A percentile compares a stretch with the other conserved stretches of the same genome.
Evolutionary conservation across 768 basidiomycete genomes (phyloP).

Genomic region (Coprinopsis marcescibilis): DNA sequence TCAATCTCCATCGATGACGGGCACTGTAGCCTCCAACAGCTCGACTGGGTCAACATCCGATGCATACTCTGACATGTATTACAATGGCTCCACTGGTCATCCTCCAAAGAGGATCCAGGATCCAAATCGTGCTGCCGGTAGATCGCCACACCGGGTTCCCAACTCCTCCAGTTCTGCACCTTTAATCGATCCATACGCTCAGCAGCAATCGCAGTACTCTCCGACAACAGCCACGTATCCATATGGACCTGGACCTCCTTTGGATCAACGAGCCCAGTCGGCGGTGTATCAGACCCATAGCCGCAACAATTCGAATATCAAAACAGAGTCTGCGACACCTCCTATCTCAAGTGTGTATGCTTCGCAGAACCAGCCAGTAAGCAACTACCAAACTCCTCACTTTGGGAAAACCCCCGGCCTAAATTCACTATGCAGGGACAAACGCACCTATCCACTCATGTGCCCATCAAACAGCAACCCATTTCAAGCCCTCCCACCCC

Average conservation of each 20-base stretch:
- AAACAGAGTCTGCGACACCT: constrained; percentile 46
- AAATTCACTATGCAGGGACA: constrained; percentile 48
- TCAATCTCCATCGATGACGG: constrained; percentile 44
- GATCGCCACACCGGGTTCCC: constrained; percentile 59
- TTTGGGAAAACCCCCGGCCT: constrained; percentile 64
- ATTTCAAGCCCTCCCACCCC: constrained; percentile 69
- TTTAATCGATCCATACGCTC: constrained; percentile 66
- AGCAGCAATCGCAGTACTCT: constrained; percentile 60
- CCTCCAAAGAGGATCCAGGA: constrained; percentile 55
- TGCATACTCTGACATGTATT: constrained; percentile 59
- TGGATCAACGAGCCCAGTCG: constrained; percentile 36
- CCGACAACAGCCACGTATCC: constrained; percentile 49
- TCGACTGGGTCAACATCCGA: constrained; percentile 37
- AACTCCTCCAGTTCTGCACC: constrained; percentile 39
- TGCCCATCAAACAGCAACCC: constrained; percentile 47
- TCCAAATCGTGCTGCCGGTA: constrained; percentile 31
- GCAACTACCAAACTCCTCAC: constrained; percentile 32
- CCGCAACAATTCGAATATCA: constrained; percentile 53
- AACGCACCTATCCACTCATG: constrained; percentile 45
- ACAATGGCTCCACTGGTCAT: constrained; percentile 41
- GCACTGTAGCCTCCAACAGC: constrained; percentile 26
- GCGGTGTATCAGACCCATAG: constrained; percentile 49
- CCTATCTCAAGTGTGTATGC: constrained; percentile 49
- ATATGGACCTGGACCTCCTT: constrained; percentile 34
- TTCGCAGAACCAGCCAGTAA: constrained; percentile 34